Percentiles rank a stretch among this genome's conserved stretches.
Conservation (phyloP, 2,329 filamentous ascomycete species). For the Penicillium digitatum region DNA sequence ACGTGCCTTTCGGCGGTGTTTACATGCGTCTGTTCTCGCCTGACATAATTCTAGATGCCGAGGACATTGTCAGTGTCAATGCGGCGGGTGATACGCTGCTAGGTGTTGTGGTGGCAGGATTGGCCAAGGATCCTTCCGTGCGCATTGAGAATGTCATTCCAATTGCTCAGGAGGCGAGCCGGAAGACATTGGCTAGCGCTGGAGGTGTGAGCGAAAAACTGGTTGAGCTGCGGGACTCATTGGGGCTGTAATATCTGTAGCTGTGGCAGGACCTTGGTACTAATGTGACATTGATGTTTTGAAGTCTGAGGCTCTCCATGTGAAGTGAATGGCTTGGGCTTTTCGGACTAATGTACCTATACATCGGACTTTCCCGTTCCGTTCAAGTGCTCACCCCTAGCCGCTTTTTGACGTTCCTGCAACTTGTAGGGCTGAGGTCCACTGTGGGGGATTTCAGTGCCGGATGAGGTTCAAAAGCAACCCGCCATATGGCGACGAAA, state of each 20-base stretch:
- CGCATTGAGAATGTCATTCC: slow-evolving; percentile 62
- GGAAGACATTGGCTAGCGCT: slow-evolving; percentile 69
- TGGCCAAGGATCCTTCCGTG: slow-evolving; percentile 52
- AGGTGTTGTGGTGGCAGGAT: slow-evolving; percentile 74
- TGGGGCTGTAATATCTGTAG: slow-evolving; percentile 3
- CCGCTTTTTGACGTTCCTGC: neutral
- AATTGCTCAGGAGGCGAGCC: slow-evolving; percentile 75
- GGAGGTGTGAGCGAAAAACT: slow-evolving; percentile 60
- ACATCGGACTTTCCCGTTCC: neutral
- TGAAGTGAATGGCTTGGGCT: neutral
- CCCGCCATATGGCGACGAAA: neutral
- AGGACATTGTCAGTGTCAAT: slow-evolving; percentile 81
- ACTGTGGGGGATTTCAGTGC: neutral
- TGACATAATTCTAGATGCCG: slow-evolving; percentile 55
- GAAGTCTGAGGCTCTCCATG: neutral
- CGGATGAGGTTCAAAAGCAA: neutral
- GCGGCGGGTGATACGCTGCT: slow-evolving; percentile 92
- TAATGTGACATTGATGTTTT: neutral
- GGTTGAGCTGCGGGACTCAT: slow-evolving; percentile 12
- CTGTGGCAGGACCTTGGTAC: neutral
- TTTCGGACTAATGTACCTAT: neutral
- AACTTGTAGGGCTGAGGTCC: neutral
- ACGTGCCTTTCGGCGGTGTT: slow-evolving; percentile 67
- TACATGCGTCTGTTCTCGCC: slow-evolving; percentile 77
- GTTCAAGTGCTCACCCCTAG: neutral